These are phyloP conservation scores for Eucommia ulmoides DNA, from an alignment of 257 asterid species.

Conservation along the genomic window DNA sequence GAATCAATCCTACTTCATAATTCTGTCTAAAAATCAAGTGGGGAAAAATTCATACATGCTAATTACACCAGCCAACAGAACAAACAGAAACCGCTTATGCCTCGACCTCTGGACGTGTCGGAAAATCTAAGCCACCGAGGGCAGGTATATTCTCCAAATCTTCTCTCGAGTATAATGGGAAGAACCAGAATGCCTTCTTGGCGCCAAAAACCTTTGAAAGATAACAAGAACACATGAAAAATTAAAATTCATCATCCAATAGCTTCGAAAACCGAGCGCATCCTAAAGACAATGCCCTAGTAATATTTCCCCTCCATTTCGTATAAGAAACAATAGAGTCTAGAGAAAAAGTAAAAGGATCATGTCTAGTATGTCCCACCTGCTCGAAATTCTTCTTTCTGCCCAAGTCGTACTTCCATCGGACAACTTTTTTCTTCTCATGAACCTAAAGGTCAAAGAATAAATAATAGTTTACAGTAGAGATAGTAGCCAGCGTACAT, in stretches of 20 bases:
- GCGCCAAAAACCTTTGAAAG: slow-evolving; percentile 56
- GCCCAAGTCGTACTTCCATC: slow-evolving; percentile 73
- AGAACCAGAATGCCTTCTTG: slow-evolving; percentile 46
- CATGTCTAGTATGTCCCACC: slow-evolving; percentile 21
- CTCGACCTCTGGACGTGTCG: slow-evolving; percentile 32
- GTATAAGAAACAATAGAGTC: too few species aligned
- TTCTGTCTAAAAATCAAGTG: too few species aligned
- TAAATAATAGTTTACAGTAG: slow-evolving; percentile 1
- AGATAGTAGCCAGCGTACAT: too few species aligned
- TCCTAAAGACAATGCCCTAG: too few species aligned
- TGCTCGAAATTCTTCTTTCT: slow-evolving; percentile 73
- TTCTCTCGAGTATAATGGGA: slow-evolving; percentile 56
- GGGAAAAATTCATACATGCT: too few species aligned
- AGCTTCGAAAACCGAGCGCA: neutral
- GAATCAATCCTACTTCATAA: too few species aligned
- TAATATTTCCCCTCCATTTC: neutral
- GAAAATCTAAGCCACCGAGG: slow-evolving; percentile 58
- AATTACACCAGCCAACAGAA: too few species aligned
- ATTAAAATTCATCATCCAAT: slow-evolving; percentile 4
- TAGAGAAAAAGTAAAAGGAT: neutral
- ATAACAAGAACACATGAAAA: neutral
- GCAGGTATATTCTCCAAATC: slow-evolving; percentile 66
- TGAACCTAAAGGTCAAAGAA: slow-evolving; percentile 39
- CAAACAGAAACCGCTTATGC: slow-evolving; percentile 23
- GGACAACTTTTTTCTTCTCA: slow-evolving; percentile 45